Percentiles rank a stretch among this genome's conserved stretches.
phyloP scores from a whole-genome alignment of 192 early-diverging fungal genomes.

The Backusella psychrophila region DNA sequence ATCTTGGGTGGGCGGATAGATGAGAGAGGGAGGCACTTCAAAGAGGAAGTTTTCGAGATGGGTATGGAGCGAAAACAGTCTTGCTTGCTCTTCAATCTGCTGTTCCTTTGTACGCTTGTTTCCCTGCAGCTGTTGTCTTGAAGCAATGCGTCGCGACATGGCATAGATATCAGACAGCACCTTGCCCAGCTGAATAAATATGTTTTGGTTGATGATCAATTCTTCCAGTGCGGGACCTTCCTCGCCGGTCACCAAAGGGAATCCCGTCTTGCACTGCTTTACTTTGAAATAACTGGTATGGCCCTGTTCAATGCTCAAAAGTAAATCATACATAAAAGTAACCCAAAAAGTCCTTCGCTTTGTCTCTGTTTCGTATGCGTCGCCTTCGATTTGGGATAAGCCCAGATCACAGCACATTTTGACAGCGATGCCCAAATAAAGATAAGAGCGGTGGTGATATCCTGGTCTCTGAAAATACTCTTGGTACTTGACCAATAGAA shows the following conservation, averaged over 20 bases:
- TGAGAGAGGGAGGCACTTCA: slow-evolving; percentile 27
- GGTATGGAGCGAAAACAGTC: slow-evolving; percentile 29
- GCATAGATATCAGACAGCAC: slow-evolving; percentile 27
- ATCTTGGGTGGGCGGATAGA: slow-evolving; percentile 30
- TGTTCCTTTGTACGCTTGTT: slow-evolving; percentile 16
- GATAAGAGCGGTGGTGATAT: slow-evolving; percentile 48
- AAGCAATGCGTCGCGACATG: slow-evolving; percentile 11
- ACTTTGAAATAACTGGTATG: slow-evolving; percentile 14
- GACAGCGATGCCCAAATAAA: slow-evolving; percentile 38
- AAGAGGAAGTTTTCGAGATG: slow-evolving; percentile 35
- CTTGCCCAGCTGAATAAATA: slow-evolving; percentile 28
- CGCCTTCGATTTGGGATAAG: slow-evolving; percentile 13
- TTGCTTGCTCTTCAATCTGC: slow-evolving; percentile 30
- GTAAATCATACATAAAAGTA: slow-evolving; percentile 33
- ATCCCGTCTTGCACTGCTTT: slow-evolving; percentile 22
- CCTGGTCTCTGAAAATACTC: slow-evolving; percentile 44
- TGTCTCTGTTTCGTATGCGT: slow-evolving; percentile 19
- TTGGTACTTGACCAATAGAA: slow-evolving; percentile 54
- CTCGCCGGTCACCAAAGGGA: slow-evolving; percentile 20
- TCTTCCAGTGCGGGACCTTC: slow-evolving; percentile 30
- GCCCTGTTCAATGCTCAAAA: slow-evolving; percentile 34
- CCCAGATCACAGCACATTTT: slow-evolving; percentile 30
- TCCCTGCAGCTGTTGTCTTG: slow-evolving; percentile 22
- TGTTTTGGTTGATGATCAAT: slow-evolving; percentile 27
- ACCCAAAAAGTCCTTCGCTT: slow-evolving; percentile 33